A percentile compares a stretch with the other conserved stretches of the same genome.
These are phyloP conservation scores for Plantago coronopus DNA, from an alignment of 305 asterid species.

Conservation along the genomic window DNA sequence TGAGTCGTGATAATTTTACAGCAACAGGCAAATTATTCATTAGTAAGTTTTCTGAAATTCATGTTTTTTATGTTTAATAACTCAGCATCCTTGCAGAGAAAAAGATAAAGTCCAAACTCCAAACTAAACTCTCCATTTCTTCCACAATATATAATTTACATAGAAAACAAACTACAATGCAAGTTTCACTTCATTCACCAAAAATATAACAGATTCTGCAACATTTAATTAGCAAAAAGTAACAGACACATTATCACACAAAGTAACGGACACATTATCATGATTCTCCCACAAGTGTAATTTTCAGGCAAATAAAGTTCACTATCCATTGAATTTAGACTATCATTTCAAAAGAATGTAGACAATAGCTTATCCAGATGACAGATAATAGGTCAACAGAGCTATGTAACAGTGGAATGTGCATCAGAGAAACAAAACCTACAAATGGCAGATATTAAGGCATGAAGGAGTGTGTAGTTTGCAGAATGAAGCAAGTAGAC, in stretches of 20 bases:
- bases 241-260: too few species aligned
- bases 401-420: neutral
- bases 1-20: neutral
- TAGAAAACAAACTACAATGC: neutral
- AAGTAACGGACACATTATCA: too few species aligned
- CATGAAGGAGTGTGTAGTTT: conserved; percentile 1
- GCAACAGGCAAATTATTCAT: neutral
- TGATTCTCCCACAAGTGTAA: too few species aligned
- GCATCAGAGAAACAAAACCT: neutral
- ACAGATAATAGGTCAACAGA: too few species aligned
- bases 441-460: conserved; percentile 9
- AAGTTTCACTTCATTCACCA: neutral
- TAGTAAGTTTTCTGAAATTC: neutral
- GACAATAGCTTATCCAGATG: too few species aligned
- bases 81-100: too few species aligned
- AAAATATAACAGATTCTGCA: neutral
- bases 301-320: too few species aligned
- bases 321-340: too few species aligned
- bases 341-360: too few species aligned
- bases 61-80: neutral
- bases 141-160: neutral
- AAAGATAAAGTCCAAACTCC: neutral
- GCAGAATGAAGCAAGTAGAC: neutral
- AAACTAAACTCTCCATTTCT: neutral
- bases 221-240: too few species aligned